Evolutionary conservation across 2,329 filamentous ascomycete genomes (phyloP), one percentile per base, ranked within the genome.

Genomic region (Xylaria sp.): DNA sequence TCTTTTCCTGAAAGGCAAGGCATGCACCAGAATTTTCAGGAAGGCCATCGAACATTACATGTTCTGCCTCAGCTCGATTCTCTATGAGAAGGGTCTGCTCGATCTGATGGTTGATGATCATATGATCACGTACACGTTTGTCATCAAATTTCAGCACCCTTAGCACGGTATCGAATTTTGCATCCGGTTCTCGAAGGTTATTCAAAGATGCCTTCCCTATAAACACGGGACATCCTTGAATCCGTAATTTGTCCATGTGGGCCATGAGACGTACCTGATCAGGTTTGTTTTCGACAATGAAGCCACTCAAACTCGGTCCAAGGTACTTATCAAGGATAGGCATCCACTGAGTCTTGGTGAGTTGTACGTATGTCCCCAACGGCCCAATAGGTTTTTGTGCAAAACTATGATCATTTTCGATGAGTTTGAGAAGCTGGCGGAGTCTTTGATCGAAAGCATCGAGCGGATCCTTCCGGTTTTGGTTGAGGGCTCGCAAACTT

Each of bases 81-180:
- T 90, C 84, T 63, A 98, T 89, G 0, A 99, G 84, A 6, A 97
- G 88, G 8, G 91, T 89, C 79, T 98, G 94, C 70, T 99, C 96
- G 62, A 98, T 93, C 7, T 83, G 82, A 74, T 94, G 87, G 70
- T 90, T 91, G 78, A 98, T 96, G 75, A 99, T 91, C 56, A 98
- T 83, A 68, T 94, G 91, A 69, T 94, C 92, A 59, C 90, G 90
- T 23, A 98, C 91, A 52, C 92, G 81, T 23, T 92, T 88, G 73
- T 95, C 89, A 69, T 96, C 92, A 70, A 98, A 92, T 80, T 94
- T 91, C 62, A 99, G 84, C 1, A 93, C 89, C 60, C 93, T 88
- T 55, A 98, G 82, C 70, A 95, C 90, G 0, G 96, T 99, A 73
- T 93, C 88, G 66, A 92, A 92, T 2, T 85, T 80, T 15, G 82